Conservation (phyloP, 2,329 filamentous ascomycete genomes). For the Neoscytalidium dimidiatum region DNA sequence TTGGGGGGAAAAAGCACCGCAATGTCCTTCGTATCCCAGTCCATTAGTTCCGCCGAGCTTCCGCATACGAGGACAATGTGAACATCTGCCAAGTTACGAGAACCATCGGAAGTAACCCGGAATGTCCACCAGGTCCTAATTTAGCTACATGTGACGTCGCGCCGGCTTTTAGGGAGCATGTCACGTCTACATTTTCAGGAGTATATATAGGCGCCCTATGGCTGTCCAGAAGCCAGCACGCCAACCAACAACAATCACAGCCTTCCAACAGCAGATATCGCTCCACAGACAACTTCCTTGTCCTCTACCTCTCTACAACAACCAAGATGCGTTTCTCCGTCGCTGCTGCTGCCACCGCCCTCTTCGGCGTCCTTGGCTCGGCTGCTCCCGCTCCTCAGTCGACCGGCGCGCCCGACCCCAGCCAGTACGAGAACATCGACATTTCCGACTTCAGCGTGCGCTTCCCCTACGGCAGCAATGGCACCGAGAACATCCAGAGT, state of each 20-base stretch:
- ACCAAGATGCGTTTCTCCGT: constrained; percentile 43
- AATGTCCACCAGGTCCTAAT: background rate
- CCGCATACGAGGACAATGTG: background rate
- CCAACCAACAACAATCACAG: background rate
- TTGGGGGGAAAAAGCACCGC: background rate
- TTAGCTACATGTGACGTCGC: constrained; percentile 13
- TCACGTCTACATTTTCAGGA: background rate
- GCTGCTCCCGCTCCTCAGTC: background rate
- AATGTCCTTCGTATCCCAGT: background rate
- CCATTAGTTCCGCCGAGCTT: background rate
- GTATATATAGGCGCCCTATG: background rate
- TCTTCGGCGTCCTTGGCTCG: background rate
- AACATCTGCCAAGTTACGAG: background rate
- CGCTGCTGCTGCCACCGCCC: constrained; percentile 30
- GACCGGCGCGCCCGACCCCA: background rate
- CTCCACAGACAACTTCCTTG: background rate
- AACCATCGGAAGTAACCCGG: background rate
- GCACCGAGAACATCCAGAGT: constrained; percentile 17
- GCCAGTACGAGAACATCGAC: constrained; percentile 8
- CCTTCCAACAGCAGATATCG: background rate
- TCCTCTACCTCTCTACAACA: constrained; percentile 29
- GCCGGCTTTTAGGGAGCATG: background rate
- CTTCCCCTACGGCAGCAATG: constrained; percentile 13
- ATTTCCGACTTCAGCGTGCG: constrained; percentile 11
- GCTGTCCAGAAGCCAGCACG: background rate